A percentile compares a stretch with the other conserved stretches of the same genome.
Evolutionary conservation across 1,139 yeast genomes (phyloP).

Genomic region (Scheffersomyces cryptocercus): DNA sequence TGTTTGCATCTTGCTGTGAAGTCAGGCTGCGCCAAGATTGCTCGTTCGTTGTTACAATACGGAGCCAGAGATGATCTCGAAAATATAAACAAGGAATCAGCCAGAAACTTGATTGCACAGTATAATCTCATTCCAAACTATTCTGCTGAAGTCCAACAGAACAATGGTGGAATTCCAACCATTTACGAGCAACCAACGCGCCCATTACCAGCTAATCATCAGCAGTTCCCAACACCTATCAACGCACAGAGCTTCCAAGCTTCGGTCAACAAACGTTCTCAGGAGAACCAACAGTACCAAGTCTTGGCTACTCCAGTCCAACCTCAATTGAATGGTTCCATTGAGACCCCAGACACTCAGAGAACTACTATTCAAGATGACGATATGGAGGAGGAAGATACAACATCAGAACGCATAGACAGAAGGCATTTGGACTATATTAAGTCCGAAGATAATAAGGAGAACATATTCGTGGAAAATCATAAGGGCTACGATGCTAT

Average conservation of each 20-base stretch:
- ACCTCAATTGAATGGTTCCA: conserved; percentile 19
- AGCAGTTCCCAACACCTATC: neutral
- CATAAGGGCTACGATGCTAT: conserved; percentile 24
- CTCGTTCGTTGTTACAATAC: conserved; percentile 37
- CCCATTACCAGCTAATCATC: neutral
- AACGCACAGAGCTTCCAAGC: neutral
- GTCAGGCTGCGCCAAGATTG: conserved; percentile 39
- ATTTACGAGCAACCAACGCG: neutral
- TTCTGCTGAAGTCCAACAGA: neutral
- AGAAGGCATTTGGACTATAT: conserved; percentile 34
- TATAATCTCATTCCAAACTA: conserved; percentile 22
- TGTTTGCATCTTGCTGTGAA: conserved; percentile 65
- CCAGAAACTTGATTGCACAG: conserved; percentile 32
- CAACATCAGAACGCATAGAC: conserved; percentile 27
- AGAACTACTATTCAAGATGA: conserved; percentile 48
- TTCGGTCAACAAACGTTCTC: neutral
- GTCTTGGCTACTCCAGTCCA: conserved; percentile 44
- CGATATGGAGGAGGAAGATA: conserved; percentile 34
- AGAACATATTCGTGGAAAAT: conserved; percentile 40
- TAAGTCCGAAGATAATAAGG: conserved; percentile 41
- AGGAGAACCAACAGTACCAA: conserved; percentile 6
- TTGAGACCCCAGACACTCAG: conserved; percentile 51
- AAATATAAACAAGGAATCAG: conserved; percentile 42
- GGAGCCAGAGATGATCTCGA: conserved; percentile 52
- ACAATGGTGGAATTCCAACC: neutral